A percentile compares a stretch with the other conserved stretches of the same genome.
Conservation (phyloP, 805 yeast genomes). For the Wickerhamomyces chaumierensis region DNA sequence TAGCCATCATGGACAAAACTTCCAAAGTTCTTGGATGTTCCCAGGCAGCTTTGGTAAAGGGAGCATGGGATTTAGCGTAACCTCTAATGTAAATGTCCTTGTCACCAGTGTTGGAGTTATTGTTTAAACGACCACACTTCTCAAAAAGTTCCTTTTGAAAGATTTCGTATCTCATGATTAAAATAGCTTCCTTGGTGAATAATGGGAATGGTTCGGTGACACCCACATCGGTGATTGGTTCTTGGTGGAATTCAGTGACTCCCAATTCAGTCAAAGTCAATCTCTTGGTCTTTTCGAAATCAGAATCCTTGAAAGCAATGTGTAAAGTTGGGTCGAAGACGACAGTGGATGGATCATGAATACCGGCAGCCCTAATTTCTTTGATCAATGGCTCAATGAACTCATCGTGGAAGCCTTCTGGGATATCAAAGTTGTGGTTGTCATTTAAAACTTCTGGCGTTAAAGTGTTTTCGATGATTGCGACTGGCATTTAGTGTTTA, state of each 20-base stretch:
- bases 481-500: no score
- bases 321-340: conserved; percentile 28
- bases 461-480: background rate
- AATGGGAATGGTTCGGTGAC: conserved; percentile 51
- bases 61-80: conserved; percentile 32
- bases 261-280: conserved; percentile 41
- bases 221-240: conserved; percentile 43
- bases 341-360: conserved; percentile 14
- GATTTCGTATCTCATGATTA: conserved; percentile 46
- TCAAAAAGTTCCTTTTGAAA: conserved; percentile 34
- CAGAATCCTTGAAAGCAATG: conserved; percentile 26
- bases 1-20: conserved; percentile 45
- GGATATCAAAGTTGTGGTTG: conserved; percentile 10
- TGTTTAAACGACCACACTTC: conserved; percentile 31
- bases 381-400: conserved; percentile 7
- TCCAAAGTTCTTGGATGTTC: conserved; percentile 44
- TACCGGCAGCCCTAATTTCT: conserved; percentile 9
- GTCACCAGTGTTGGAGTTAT: conserved; percentile 34
- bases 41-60: conserved; percentile 48
- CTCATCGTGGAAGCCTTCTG: conserved; percentile 7
- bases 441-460: conserved; percentile 10
- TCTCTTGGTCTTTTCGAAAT: conserved; percentile 24
- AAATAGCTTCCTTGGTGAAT: conserved; percentile 48
- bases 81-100: conserved; percentile 41
- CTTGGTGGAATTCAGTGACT: conserved; percentile 22